phyloP scores from a whole-genome alignment of 495 filamentous ascomycete species.

The Tuber aestivum region DNA sequence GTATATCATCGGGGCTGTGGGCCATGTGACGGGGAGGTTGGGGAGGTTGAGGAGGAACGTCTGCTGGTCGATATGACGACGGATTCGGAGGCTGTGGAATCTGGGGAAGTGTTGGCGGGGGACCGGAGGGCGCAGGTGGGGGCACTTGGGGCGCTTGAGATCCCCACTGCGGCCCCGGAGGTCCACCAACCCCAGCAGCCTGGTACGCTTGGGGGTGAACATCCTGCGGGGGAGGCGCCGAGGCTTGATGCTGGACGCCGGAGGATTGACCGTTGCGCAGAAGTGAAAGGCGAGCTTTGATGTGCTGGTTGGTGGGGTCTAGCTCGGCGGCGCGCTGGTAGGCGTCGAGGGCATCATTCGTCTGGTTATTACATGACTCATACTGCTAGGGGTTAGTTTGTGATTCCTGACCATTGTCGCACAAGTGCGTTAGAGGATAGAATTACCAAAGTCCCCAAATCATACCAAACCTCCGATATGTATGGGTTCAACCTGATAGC shows the following conservation, averaged over 20 bases:
- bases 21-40: conserved; percentile 59
- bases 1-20: conserved; percentile 39
- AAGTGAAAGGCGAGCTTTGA: conserved; percentile 88
- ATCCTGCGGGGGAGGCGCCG: conserved; percentile 69
- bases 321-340: conserved; percentile 92
- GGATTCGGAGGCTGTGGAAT: conserved; percentile 67
- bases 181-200: conserved; percentile 58
- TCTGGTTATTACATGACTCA: conserved; percentile 98
- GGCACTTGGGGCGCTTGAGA: conserved; percentile 56
- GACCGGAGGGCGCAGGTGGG: conserved; percentile 50
- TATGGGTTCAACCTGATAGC: conserved; percentile 97
- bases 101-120: conserved; percentile 62
- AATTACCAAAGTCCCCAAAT: conserved; percentile 89
- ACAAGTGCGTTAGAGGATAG: conserved; percentile 24
- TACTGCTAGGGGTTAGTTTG: conserved; percentile 57
- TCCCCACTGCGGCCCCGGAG: conserved; percentile 81
- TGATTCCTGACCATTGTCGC: conserved; percentile 14
- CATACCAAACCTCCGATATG: conserved; percentile 99
- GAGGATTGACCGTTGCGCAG: conserved; percentile 70
- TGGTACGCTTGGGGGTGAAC: conserved; percentile 81
- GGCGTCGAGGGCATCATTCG: conserved; percentile 89
- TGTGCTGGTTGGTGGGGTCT: conserved; percentile 87
- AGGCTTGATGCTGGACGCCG: conserved; percentile 60
- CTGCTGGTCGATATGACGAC: conserved; percentile 67
- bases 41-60: conserved; percentile 57